Evolutionary conservation across 108 stramenopile genomes (phyloP), one percentile per base, ranked within the genome.

Genomic region (Pseudonitzschia pungens): DNA sequence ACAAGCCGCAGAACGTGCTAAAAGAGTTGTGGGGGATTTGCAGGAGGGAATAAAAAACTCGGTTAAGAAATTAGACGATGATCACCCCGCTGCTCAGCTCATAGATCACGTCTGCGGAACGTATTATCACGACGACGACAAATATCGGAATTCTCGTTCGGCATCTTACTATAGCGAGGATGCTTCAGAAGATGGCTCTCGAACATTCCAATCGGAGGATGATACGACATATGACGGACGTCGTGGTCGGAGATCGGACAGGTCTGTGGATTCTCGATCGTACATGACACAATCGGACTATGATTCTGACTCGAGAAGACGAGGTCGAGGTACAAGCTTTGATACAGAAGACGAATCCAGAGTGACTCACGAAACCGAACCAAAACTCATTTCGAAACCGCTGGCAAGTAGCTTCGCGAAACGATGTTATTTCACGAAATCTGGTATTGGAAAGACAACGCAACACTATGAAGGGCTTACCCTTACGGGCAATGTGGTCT

Each of bases 401-500:
- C 74, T 94, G 28, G 93, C 93, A 8, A 82, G 80, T 50, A 78
- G 78, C 29, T 94, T 94, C 77, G 93, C 93, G 59, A 94, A 90
- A 69, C 84, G 90, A 29, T 94, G 93, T 66, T 92, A 91, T 70
- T 94, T 94, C 63, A 94, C 93, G 58, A 94, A 94, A 81, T 81
- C 86, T 5, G 93, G 93, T 7, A 94, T 94, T 60, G 93, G 90
- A 20, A 72, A 80, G 15, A 86, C 76, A 18, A 90, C 90, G 4
- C 93, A 94, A 69, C 93, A 94, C 66, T 94, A 94, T 59, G 93
- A 94, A 78, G 93, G 93, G 3, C 69, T 94, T 15, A 94, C 93
- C 2, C 73, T 94, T 18, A 91, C 89, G 0, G 93, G 93, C 26
- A 92, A 94, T 75, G 90, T 90, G 6, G 89, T 94, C 7, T 73